phyloP scores from a whole-genome alignment of 345 rosid genomes.

The Alliaria petiolata region DNA sequence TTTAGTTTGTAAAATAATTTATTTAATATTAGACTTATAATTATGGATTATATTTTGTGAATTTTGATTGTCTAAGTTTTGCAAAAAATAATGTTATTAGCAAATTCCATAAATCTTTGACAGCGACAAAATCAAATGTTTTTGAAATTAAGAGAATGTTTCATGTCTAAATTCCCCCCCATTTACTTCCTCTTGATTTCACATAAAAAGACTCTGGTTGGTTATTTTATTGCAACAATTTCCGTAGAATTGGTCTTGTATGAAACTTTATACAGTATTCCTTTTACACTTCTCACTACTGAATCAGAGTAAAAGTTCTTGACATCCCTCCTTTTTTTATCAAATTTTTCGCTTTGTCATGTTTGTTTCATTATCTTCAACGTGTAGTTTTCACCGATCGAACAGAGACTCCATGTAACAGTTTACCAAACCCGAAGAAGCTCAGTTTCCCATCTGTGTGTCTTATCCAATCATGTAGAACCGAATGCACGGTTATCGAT shows the following conservation, averaged over 20 bases:
- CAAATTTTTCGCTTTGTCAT: neutral
- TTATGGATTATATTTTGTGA: no score
- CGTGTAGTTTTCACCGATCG: constrained; percentile 39
- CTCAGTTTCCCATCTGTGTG: constrained; percentile 87
- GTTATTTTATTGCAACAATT: no score
- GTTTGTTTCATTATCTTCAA: neutral
- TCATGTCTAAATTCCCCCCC: neutral
- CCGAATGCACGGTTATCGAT: constrained; percentile 72
- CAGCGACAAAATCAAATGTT: neutral
- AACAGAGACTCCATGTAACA: constrained; percentile 72
- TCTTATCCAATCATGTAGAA: constrained; percentile 87
- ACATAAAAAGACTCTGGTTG: no score
- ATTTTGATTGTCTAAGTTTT: no score
- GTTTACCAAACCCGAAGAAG: constrained; percentile 77
- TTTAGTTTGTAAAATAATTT: no score
- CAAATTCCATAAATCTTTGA: neutral
- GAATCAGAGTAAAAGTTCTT: constrained; percentile 1
- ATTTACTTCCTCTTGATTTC: neutral
- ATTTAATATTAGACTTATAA: no score
- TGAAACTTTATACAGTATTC: no score
- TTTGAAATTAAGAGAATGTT: neutral
- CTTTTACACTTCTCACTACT: neutral
- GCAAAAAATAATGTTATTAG: no score
- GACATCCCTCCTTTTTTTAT: neutral
- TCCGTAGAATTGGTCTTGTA: no score